Evolutionary conservation across 2,329 filamentous ascomycete species (phyloP), one percentile per base, ranked within the genome.

Genomic region (Aaosphaeria pasadenensis): DNA sequence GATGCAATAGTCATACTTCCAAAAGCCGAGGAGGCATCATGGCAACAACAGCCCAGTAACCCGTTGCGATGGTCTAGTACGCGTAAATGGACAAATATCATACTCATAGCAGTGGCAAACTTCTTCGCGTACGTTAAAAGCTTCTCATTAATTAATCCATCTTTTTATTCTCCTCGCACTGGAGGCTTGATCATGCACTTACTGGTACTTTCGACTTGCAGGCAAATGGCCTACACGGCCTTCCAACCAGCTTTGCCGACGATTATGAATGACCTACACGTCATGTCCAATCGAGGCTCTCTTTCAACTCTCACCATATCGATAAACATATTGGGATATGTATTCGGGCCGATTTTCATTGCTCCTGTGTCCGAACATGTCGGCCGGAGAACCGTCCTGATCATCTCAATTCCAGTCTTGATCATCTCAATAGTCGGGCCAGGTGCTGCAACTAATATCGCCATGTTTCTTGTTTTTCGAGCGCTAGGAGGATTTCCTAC

Each of bases 321-420:
- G 3, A 50, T 59, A 7, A 57, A 52, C 46, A 44, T 59, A 11
- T 69, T 86, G 0, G 56, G 55, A 5, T 59, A 49, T 41, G 53
- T 52, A 7, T 49, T 48, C 42, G 56, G 56, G 5, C 53, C 56
- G 4, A 40, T 54, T 7, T 6, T 55, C 7, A 36, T 54, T 30
- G 56, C 57, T n/a, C 56, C 56, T 2, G 31, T 59, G 28, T 52
- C 50, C 30, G 56, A 59, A 39, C 46, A 54, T 39, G 56, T 53
- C 35, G 57, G 54, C 31, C 52, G 56, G 7, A 32, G 53, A 11
- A 38, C 42, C 7, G 17, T 56, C 11, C 59, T 55, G 36, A 17
- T 52, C 30, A 39, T 32, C 17, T 41, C 43, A 28, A 78, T 76
- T 1, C 73, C 71, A 71, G 77, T 78, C 55, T 54, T 79, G 1